A percentile compares a stretch with the other conserved stretches of the same genome.
Conservation (phyloP, 495 filamentous ascomycete genomes). For the Pyrenopolyporus hunteri region DNA sequence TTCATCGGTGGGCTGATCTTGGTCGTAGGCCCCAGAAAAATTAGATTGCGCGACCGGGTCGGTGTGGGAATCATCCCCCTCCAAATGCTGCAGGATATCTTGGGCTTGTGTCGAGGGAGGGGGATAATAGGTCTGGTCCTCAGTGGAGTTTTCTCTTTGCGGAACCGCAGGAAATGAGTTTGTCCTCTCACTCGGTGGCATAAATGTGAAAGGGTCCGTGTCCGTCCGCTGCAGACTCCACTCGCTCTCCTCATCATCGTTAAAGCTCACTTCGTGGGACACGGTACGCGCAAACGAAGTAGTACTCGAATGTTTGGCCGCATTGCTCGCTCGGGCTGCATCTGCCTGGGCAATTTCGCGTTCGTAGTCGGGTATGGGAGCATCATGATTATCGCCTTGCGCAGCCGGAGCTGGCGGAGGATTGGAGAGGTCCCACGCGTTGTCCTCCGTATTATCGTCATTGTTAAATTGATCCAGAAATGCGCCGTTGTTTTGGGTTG, state of each 20-base stretch:
- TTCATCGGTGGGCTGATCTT: conserved; percentile 1
- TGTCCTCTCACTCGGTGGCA: conserved; percentile 59
- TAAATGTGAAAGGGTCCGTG: conserved; percentile 61
- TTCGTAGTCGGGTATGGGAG: conserved; percentile 20
- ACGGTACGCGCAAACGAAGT: conserved; percentile 61
- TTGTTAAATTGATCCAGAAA: conserved; percentile 42
- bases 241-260: conserved; percentile 60
- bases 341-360: conserved; percentile 29
- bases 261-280: conserved; percentile 59
- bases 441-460: conserved; percentile 28
- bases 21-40: not conserved
- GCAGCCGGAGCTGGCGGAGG: conserved; percentile 17
- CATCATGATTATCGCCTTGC: conserved; percentile 20
- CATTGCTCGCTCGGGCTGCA: conserved; percentile 33
- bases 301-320: conserved; percentile 56
- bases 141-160: conserved; percentile 41
- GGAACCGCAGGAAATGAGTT: conserved; percentile 68
- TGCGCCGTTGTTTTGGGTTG: conserved; percentile 27
- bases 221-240: conserved; percentile 56
- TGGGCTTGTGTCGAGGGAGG: conserved; percentile 52
- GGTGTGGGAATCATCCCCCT: conserved; percentile 42
- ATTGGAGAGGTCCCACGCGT: conserved; percentile 37
- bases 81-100: conserved; percentile 49
- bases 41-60: conserved; percentile 23
- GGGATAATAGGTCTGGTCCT: conserved; percentile 33